phyloP scores from a whole-genome alignment of 208 protist species.

The Endotrypanum monterogeii region DNA sequence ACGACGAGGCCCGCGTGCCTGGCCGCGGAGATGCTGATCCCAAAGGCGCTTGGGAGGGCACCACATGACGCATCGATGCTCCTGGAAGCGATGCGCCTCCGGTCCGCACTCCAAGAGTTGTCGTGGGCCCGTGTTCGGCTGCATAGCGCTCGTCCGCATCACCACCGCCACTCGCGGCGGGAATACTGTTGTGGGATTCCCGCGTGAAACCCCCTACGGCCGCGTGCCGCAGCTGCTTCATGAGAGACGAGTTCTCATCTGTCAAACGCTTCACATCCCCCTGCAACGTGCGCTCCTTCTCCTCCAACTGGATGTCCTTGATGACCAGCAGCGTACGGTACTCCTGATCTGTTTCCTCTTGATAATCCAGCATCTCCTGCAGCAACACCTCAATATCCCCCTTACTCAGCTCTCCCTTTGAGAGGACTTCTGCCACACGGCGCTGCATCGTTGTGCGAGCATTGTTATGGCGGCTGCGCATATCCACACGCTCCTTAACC shows the following conservation, averaged over 20 bases:
- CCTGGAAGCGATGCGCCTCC: not conserved
- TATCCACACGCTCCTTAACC: constrained; percentile 35
- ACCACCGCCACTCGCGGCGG: not conserved
- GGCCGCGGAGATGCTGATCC: not conserved
- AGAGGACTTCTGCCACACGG: constrained; percentile 53
- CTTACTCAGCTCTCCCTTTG: constrained; percentile 39
- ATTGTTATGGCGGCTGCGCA: constrained; percentile 29
- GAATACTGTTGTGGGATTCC: constrained; percentile 9
- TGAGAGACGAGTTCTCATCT: constrained; percentile 37
- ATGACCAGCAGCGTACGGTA: constrained; percentile 52
- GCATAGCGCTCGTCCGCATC: not conserved
- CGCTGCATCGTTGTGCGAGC: constrained; percentile 47
- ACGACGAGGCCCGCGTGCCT: too few species aligned
- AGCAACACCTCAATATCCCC: constrained; percentile 59
- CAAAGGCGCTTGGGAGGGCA: not conserved
- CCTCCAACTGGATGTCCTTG: constrained; percentile 59
- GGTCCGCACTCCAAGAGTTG: not conserved
- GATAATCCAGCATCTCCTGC: constrained; percentile 73
- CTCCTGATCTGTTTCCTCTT: constrained; percentile 62
- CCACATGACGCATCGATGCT: not conserved
- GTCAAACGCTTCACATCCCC: constrained; percentile 31
- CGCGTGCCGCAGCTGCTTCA: constrained; percentile 40
- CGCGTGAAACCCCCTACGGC: constrained; percentile 33
- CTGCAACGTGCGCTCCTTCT: constrained; percentile 40
- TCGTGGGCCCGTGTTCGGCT: not conserved